Percentiles rank a stretch among this genome's conserved stretches.
Evolutionary conservation across 768 basidiomycete genomes (phyloP).

Genomic region (Mycena vulgaris): DNA sequence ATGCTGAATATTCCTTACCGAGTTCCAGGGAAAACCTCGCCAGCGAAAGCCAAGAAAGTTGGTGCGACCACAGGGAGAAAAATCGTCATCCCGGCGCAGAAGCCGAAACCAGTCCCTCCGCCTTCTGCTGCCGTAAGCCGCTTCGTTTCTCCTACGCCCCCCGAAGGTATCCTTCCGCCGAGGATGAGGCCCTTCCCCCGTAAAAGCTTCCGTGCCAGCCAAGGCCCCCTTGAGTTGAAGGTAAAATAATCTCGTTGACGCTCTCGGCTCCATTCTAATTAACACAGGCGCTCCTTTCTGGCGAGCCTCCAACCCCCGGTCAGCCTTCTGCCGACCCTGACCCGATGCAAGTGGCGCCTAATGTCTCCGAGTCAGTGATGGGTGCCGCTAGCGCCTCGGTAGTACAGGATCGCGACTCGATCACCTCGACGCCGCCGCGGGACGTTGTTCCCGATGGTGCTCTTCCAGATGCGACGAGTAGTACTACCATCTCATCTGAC

Average conservation of each 20-base stretch:
- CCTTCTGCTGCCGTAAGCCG: slow-evolving; percentile 12
- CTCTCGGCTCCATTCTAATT: slow-evolving; percentile 8
- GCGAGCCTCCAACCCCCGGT: neutral
- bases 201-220: slow-evolving; percentile 23
- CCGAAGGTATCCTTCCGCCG: slow-evolving; percentile 35
- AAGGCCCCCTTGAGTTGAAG: slow-evolving; percentile 26
- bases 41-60: slow-evolving; percentile 31
- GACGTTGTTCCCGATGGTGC: neutral
- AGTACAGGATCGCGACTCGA: neutral
- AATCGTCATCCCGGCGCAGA: slow-evolving; percentile 33
- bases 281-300: slow-evolving; percentile 6
- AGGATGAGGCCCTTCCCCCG: slow-evolving; percentile 34
- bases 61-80: slow-evolving; percentile 2
- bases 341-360: neutral
- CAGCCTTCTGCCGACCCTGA: neutral
- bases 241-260: slow-evolving; percentile 4
- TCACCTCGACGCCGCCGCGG: slow-evolving; percentile 10
- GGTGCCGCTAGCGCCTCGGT: neutral
- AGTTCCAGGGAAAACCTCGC: slow-evolving; percentile 23
- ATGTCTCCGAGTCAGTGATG: neutral
- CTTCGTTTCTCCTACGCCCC: slow-evolving; percentile 36
- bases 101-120: slow-evolving; percentile 23
- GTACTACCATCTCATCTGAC: slow-evolving; percentile 6
- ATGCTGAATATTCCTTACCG: neutral
- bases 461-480: neutral